Evolutionary conservation across 306 rosid genomes (phyloP).

Genomic region (Lathyrus sativus): DNA sequence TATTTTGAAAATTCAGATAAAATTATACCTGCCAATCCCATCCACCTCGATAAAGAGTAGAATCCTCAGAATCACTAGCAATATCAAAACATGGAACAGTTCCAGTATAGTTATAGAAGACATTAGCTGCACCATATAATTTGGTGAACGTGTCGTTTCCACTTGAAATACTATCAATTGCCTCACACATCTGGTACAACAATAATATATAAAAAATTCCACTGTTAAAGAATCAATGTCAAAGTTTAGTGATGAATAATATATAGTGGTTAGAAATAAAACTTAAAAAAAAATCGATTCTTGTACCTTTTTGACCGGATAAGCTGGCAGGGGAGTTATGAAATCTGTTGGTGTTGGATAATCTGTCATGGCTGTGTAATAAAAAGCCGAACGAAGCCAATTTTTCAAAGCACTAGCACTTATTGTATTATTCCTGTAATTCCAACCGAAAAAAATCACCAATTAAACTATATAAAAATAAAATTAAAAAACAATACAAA

Average conservation of each 20-base stretch:
- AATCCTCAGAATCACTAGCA: slow-evolving; percentile 58
- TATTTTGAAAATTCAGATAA: not conserved
- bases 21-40: slow-evolving; percentile 82
- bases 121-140: slow-evolving; percentile 61
- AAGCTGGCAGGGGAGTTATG: too few species aligned
- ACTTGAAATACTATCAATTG: slow-evolving; percentile 50
- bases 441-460: too few species aligned
- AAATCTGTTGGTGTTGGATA: too few species aligned
- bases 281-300: too few species aligned
- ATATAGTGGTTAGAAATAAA: too few species aligned
- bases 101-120: slow-evolving; percentile 65
- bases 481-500: not conserved
- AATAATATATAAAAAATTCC: not conserved
- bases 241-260: too few species aligned
- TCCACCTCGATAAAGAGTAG: slow-evolving; percentile 57
- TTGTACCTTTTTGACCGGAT: too few species aligned
- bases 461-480: not conserved
- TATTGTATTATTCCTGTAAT: too few species aligned
- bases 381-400: too few species aligned
- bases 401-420: too few species aligned
- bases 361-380: too few species aligned
- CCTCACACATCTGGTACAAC: slow-evolving; percentile 68
- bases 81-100: slow-evolving; percentile 58
- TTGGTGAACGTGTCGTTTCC: slow-evolving; percentile 55
- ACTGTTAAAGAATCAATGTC: not conserved